Percentiles rank a stretch among this genome's conserved stretches.
Conservation (phyloP, 768 basidiomycete genomes). For the Kwoniella europaea region DNA sequence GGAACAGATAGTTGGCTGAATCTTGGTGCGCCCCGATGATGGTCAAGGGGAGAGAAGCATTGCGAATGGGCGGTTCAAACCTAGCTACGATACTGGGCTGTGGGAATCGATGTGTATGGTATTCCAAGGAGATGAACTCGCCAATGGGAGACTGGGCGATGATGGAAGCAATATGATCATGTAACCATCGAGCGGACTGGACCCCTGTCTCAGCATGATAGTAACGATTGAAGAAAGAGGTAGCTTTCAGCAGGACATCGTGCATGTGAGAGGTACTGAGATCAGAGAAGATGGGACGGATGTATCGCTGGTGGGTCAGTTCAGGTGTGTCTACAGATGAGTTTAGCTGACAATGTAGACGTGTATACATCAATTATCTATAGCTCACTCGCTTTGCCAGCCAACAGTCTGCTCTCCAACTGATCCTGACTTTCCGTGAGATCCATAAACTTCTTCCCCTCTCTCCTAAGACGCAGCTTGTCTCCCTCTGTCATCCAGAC, state of each 20-base stretch:
- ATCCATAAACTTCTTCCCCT: constrained; percentile 39
- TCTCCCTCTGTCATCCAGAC: constrained; percentile 44
- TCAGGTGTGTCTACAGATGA: constrained; percentile 29
- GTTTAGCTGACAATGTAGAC: neutral
- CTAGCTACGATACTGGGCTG: constrained; percentile 57
- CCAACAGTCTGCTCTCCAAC: neutral
- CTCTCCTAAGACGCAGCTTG: constrained; percentile 33
- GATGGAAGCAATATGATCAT: constrained; percentile 36
- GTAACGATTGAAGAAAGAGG: constrained; percentile 38
- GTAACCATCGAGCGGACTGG: constrained; percentile 33
- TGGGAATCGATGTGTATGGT: constrained; percentile 46
- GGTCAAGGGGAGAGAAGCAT: constrained; percentile 37
- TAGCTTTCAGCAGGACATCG: constrained; percentile 29
- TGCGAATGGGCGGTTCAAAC: constrained; percentile 43
- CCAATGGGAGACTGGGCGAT: constrained; percentile 31
- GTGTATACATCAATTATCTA: neutral
- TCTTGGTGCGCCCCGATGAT: constrained; percentile 59
- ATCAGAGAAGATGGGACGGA: constrained; percentile 30
- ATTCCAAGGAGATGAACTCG: constrained; percentile 37
- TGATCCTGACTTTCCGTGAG: constrained; percentile 31
- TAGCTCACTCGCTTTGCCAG: constrained; percentile 17
- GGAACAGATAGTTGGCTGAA: constrained; percentile 56
- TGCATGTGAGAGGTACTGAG: constrained; percentile 28
- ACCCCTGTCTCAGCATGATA: constrained; percentile 32
- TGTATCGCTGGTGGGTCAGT: constrained; percentile 30